Percentiles rank a stretch among this genome's conserved stretches.
Evolutionary conservation across 1,139 yeast species (phyloP).

Genomic region (Blastobotrys persicus): DNA sequence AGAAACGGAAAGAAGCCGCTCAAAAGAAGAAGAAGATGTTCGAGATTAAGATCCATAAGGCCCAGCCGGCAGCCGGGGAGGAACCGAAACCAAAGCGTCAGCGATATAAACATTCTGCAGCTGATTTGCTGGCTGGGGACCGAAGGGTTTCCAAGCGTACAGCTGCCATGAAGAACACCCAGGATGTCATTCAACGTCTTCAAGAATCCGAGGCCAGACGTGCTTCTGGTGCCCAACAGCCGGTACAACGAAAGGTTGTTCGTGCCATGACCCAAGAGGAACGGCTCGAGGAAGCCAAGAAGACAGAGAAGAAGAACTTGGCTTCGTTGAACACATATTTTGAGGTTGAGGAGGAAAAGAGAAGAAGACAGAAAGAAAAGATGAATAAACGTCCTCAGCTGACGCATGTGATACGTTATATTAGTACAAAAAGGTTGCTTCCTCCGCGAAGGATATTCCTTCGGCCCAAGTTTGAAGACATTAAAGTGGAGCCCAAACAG

Average conservation of each 20-base stretch:
- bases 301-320: slow-evolving; percentile 76
- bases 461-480: slow-evolving; percentile 23
- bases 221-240: slow-evolving; percentile 30
- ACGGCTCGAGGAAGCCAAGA: slow-evolving; percentile 75
- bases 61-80: slow-evolving; percentile 7
- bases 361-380: slow-evolving; percentile 70
- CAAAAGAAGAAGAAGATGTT: slow-evolving; percentile 31
- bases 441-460: slow-evolving; percentile 29
- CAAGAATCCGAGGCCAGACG: slow-evolving; percentile 69
- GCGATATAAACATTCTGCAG: slow-evolving; percentile 30
- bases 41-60: slow-evolving; percentile 19
- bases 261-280: slow-evolving; percentile 76
- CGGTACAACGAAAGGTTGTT: slow-evolving; percentile 28
- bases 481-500: slow-evolving; percentile 9
- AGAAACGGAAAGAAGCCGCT: slow-evolving; percentile 25
- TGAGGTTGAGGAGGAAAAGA: slow-evolving; percentile 81
- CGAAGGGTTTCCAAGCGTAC: slow-evolving; percentile 78
- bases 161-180: slow-evolving; percentile 75
- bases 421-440: slow-evolving; percentile 38
- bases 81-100: slow-evolving; percentile 15
- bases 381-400: slow-evolving; percentile 64
- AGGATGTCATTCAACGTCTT: slow-evolving; percentile 71
- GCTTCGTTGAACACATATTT: slow-evolving; percentile 71
- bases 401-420: slow-evolving; percentile 52
- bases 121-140: slow-evolving; percentile 52